Evolutionary conservation across 768 basidiomycete species (phyloP), one percentile per base, ranked within the genome.

Genomic region (Boletellus sp.): DNA sequence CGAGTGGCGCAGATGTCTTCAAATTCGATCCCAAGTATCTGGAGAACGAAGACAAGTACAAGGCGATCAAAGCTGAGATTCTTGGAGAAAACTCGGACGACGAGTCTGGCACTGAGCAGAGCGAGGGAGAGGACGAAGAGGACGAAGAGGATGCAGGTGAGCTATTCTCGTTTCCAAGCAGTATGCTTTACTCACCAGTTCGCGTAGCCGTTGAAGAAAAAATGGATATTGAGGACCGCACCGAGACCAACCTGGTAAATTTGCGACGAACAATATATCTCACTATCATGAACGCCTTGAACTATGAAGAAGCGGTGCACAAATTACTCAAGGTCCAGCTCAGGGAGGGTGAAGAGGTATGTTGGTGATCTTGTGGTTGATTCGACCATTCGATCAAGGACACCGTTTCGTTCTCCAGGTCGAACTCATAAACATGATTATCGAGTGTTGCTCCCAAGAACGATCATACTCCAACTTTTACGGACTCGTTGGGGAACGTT

Each of bases 361-460:
- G 74, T 69, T 43, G 15, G 2, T 23, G 10, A 1, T 33, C 16
- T 31, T 43, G 9, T 6, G 23, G n/a, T 41, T 15, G 4, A 33
- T 32, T 6, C 19, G 38, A 8, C 2, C 32, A 19, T 17, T 17
- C 45, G n/a, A 36, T 39, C 12, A 22, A 28, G 28, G 23, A 1
- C 24, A 44, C 17, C 46, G 28, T 28, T 42, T 22, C 41, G 4
- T 48, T 15, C 20, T 32, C n/a, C 61, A 96, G 92, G 88, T 92
- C 59, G 95, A 97, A 67, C 71, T 99, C 50, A 83, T 90, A 67
- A 97, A 98, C 77, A 99, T 99, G 96, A 81, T 99, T 54, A 90
- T 99, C 69, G 95, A 98, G 63, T 99, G 96, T 87, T 98, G 96
- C 68, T 98, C 96, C 2, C 96, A 99, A 74, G 96, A 98, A 68